Percentiles rank a stretch among this genome's conserved stretches.
Evolutionary conservation across 805 yeast genomes (phyloP).

Genomic region (Candida xyloterini): DNA sequence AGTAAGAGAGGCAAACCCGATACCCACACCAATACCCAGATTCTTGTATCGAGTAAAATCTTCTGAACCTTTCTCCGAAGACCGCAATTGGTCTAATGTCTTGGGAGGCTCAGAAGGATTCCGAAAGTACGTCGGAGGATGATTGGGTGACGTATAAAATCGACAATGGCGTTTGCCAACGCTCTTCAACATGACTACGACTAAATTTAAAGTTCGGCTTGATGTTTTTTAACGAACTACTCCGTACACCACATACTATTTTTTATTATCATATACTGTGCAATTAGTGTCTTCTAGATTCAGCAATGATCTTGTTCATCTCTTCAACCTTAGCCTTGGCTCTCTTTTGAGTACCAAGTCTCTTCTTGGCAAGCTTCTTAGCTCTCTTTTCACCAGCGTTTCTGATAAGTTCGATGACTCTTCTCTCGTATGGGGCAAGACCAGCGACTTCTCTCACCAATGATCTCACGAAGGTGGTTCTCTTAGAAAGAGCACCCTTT

Average conservation of each 20-base stretch:
- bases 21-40: constrained; percentile 17
- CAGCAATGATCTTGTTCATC: constrained; percentile 93
- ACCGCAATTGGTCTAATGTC: constrained; percentile 25
- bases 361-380: constrained; percentile 99
- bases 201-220: neutral
- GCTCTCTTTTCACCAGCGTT: constrained; percentile 99
- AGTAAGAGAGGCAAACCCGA: constrained; percentile 15
- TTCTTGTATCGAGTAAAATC: constrained; percentile 9
- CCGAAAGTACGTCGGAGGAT: constrained; percentile 27
- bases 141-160: constrained; percentile 2
- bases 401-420: constrained; percentile 98
- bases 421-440: constrained; percentile 99
- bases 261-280: constrained; percentile 12
- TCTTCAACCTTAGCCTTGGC: constrained; percentile 99
- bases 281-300: constrained; percentile 87
- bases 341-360: constrained; percentile 99
- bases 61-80: neutral
- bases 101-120: constrained; percentile 30
- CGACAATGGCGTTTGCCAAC: constrained; percentile 4
- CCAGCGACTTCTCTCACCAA: constrained; percentile 97
- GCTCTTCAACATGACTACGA: constrained; percentile 1
- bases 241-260: constrained; percentile 11
- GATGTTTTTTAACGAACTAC: constrained; percentile 1
- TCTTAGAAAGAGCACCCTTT: constrained; percentile 95
- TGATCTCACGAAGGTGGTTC: constrained; percentile 93